Evolutionary conservation across 192 early-diverging fungal genomes (phyloP).

Genomic region (Helicostylum pulchrum): DNA sequence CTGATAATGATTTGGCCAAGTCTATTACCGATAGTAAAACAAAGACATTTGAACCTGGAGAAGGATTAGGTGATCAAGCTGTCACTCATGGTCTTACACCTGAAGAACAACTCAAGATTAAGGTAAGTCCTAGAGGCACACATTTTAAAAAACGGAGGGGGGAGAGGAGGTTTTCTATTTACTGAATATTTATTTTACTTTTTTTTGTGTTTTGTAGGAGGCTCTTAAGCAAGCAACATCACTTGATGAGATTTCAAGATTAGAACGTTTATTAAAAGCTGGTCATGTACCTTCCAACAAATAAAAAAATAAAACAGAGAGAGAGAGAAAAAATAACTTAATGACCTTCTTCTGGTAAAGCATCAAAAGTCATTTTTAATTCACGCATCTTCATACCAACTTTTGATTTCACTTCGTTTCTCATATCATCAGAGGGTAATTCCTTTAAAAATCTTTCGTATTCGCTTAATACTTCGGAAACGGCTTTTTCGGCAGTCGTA

Average conservation of each 20-base stretch:
- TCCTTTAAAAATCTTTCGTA: constrained; percentile 21
- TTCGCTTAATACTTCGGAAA: constrained; percentile 19
- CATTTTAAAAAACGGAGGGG: not conserved
- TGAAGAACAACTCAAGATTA: constrained; percentile 71
- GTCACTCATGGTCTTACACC: constrained; percentile 55
- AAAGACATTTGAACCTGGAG: constrained; percentile 87
- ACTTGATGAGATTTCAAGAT: constrained; percentile 68
- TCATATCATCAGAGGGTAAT: constrained; percentile 17
- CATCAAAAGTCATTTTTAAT: constrained; percentile 22
- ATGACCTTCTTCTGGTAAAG: constrained; percentile 20
- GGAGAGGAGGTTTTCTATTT: not conserved
- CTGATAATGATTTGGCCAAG: constrained; percentile 59
- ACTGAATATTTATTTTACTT: not conserved
- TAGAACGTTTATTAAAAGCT: constrained; percentile 67
- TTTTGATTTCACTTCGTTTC: constrained; percentile 21
- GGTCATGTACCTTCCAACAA: constrained; percentile 44
- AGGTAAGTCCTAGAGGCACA: constrained; percentile 17
- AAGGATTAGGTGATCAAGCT: constrained; percentile 55
- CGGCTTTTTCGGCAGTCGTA: constrained; percentile 20
- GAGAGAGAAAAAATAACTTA: not conserved
- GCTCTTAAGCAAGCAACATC: constrained; percentile 73
- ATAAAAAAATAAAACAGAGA: not conserved
- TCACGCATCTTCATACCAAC: constrained; percentile 26
- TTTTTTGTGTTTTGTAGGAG: constrained; percentile 37
- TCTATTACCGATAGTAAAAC: constrained; percentile 63